These are phyloP conservation scores for Xylaria sp. DNA, from an alignment of 2,329 filamentous ascomycete species.

Conservation along the genomic window DNA sequence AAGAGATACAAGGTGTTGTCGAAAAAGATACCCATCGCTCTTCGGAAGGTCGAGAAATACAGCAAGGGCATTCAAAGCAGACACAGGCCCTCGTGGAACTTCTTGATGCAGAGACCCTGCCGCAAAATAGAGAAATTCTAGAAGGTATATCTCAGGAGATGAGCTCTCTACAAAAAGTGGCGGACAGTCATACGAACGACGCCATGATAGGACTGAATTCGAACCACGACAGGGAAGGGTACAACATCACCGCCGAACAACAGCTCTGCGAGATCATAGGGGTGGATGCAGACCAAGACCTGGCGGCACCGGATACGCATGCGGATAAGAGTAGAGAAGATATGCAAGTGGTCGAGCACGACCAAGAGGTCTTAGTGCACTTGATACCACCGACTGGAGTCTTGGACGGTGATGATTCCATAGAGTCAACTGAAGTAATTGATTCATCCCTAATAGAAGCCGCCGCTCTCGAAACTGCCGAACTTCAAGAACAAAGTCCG, in stretches of 20 bases:
- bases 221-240: not conserved
- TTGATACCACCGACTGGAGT: not conserved
- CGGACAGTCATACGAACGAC: not conserved
- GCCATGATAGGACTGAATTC: not conserved
- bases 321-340: not conserved
- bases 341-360: not conserved
- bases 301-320: not conserved
- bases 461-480: not conserved
- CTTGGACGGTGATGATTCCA: not conserved
- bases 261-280: not conserved
- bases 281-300: not conserved
- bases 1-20: not conserved
- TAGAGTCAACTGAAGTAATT: not conserved
- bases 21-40: not conserved
- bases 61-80: constrained; percentile 23
- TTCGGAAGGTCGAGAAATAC: constrained; percentile 8
- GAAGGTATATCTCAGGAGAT: not conserved
- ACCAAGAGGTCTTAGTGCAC: not conserved
- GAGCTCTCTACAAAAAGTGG: not conserved
- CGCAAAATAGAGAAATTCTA: not conserved
- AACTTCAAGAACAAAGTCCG: not conserved
- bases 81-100: constrained; percentile 28
- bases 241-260: not conserved
- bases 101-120: constrained; percentile 19
- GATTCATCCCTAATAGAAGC: not conserved